Evolutionary conservation across 1,284 basidiomycete species (phyloP).

Genomic region (Vanrija sp.): DNA sequence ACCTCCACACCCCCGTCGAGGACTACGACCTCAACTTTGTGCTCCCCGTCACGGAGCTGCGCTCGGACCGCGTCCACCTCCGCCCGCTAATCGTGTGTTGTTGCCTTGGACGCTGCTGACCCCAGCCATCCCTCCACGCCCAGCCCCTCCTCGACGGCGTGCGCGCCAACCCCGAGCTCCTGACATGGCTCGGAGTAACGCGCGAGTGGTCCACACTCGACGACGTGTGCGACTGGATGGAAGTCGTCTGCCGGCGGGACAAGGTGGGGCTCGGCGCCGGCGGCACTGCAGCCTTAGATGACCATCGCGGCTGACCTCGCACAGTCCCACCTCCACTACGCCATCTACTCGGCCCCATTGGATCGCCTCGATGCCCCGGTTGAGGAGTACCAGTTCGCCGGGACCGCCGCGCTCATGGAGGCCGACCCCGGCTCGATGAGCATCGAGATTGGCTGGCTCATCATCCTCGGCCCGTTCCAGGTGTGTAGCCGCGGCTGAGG

Average conservation of each 20-base stretch:
- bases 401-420: constrained; percentile 32
- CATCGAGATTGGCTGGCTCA: constrained; percentile 38
- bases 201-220: constrained; percentile 17
- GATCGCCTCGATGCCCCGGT: constrained; percentile 14
- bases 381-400: constrained; percentile 37
- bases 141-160: constrained; percentile 27
- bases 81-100: background rate
- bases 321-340: constrained; percentile 18
- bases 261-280: background rate
- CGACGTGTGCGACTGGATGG: constrained; percentile 30
- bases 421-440: constrained; percentile 25
- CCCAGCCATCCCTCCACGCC: constrained; percentile 28
- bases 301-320: background rate
- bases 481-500: constrained; percentile 10
- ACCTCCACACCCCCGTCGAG: constrained; percentile 31
- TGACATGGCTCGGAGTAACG: constrained; percentile 23
- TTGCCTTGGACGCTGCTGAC: too few relatives aligned
- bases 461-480: constrained; percentile 36
- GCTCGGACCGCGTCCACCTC: constrained; percentile 29
- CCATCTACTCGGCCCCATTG: constrained; percentile 35
- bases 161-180: constrained; percentile 18
- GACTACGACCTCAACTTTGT: constrained; percentile 47
- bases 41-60: constrained; percentile 29
- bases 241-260: constrained; percentile 7
- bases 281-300: background rate